Evolutionary conservation across 495 filamentous ascomycete species (phyloP), one percentile per base, ranked within the genome.

Genomic region (Penicillium lividum): DNA sequence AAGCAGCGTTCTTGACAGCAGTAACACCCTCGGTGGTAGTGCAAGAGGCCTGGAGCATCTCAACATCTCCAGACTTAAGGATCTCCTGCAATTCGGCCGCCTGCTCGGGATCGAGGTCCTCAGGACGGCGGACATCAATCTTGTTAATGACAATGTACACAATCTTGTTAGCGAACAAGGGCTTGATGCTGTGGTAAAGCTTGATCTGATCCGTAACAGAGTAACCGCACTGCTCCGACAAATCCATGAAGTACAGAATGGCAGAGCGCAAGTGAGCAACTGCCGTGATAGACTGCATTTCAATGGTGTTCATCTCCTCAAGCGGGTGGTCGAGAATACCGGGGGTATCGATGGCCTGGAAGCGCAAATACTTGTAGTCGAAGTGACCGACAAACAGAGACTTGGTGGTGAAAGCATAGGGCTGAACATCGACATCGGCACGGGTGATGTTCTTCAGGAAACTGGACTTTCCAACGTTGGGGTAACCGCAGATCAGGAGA

Each of bases 301-400:
- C 95, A 71, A 98, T 98, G 9, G 94, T 97, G 77, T 98, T 98
- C 94, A 98, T 98, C 77, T 98, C 94, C 75, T 98, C 95, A 9
- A 98, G 82, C 13, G 94, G 95, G 71, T 98, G 95, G 68, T 98
- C 94, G 56, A 98, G 80, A 70, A 98, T 96, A 74, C 94, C 94
- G 11, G 93, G 93, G 62, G 83, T 96, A 83, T 84, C 91, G 73
- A 90, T 94, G 63, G 85, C 89, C 73, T 94, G 90, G 79, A 96
- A 97, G 48, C 92, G 87, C 47, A 97, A 82, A 77, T 96, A 98
- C 72, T 96, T 96, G 82, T 97, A 98, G 79, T 98, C 94, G 66
- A 98, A 97, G 72, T 98, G 94, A 45, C 94, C 94, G 18, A 98
- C 95, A 66, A 97, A 98, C 68, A 98, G 80, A 65, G 87, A 91